Evolutionary conservation across 345 rosid genomes (phyloP), one percentile per base, ranked within the genome.

Genomic region (Physaria fendleri): DNA sequence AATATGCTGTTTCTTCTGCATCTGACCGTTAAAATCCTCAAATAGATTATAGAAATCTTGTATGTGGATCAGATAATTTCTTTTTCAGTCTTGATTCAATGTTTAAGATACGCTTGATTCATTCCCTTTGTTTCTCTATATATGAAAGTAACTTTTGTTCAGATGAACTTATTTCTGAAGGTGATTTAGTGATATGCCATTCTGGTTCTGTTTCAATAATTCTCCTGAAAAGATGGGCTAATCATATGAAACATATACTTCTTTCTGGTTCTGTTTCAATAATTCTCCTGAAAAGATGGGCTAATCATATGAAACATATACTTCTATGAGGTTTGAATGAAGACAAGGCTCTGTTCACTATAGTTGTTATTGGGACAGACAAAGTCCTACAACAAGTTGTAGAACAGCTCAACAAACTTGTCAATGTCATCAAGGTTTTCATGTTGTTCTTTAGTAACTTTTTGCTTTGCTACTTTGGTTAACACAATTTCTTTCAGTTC

Each of bases 391-490:
- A 74, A 29, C 99, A 93, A 80, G 94, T 93, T 18, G 85, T 81
- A 7, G 99, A 88, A 75, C 99, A 93, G 76, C 93, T 93, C 68
- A 85, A 85, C 80, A 88, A 89, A 75, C 97, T 93, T 42, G 97
- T 93, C 54, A 85, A 89, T 74, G 99, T 93, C 73, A 68, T 84
- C 56, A 84, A 92, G 96, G 98, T 92, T 62, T 40, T 32, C 4
- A 30, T 2, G 5, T 24, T 56, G 13, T 42, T 56, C 41, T 48
- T 22, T 18, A 9, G 16, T 15, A 17, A 16, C 7, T 32, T 10
- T 12, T 37, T 16, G 22, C 42, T 41, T 39, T 21, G 30, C 27
- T 49, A 10, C 17, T 46, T 51, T 51, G 22, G 11, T 13, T 39
- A 2, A 14, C 9, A 2, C 9, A 2, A 7, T 37, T 55, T 14